Percentiles rank a stretch among this genome's conserved stretches.
These are phyloP conservation scores for Tripidium arundinaceum DNA, from an alignment of 202 grass and related monocot species.

Conservation along the genomic window DNA sequence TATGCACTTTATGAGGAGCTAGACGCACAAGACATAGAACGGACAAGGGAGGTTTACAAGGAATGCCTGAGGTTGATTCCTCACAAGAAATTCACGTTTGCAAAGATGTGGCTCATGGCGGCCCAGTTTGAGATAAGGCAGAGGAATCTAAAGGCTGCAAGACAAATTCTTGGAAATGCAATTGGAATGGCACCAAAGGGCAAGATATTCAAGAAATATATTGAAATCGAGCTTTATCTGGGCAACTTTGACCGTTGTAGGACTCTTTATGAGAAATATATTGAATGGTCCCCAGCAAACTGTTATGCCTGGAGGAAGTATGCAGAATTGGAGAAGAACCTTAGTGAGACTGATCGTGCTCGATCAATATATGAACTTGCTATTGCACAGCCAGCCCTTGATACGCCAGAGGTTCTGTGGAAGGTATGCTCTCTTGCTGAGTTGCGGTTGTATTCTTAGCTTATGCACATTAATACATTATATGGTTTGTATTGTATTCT, in stretches of 20 bases:
- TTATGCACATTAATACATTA: background rate
- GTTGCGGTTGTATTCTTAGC: background rate
- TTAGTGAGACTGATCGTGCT: constrained; percentile 81
- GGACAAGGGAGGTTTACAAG: constrained; percentile 68
- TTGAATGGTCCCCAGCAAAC: constrained; percentile 77
- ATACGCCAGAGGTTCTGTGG: constrained; percentile 92
- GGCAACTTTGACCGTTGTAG: constrained; percentile 74
- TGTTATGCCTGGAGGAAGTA: constrained; percentile 96
- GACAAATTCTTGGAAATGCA: constrained; percentile 75
- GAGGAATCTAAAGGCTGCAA: constrained; percentile 56
- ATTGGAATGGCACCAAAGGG: constrained; percentile 84
- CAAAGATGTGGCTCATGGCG: constrained; percentile 84
- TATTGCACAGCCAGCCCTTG: constrained; percentile 82
- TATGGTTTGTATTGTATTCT: too few relatives aligned
- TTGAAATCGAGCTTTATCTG: constrained; percentile 81
- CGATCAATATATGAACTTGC: constrained; percentile 84
- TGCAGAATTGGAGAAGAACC: constrained; percentile 74
- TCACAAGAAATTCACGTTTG: constrained; percentile 79
- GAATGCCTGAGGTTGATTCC: constrained; percentile 70
- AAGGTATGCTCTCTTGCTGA: constrained; percentile 42
- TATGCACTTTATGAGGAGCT: constrained; percentile 93
- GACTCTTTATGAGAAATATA: constrained; percentile 82
- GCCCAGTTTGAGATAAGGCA: constrained; percentile 81
- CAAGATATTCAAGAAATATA: constrained; percentile 94
- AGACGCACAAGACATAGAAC: constrained; percentile 59